Conservation (phyloP, 2,329 filamentous ascomycete genomes). For the Dactylellina parvicollis region DNA sequence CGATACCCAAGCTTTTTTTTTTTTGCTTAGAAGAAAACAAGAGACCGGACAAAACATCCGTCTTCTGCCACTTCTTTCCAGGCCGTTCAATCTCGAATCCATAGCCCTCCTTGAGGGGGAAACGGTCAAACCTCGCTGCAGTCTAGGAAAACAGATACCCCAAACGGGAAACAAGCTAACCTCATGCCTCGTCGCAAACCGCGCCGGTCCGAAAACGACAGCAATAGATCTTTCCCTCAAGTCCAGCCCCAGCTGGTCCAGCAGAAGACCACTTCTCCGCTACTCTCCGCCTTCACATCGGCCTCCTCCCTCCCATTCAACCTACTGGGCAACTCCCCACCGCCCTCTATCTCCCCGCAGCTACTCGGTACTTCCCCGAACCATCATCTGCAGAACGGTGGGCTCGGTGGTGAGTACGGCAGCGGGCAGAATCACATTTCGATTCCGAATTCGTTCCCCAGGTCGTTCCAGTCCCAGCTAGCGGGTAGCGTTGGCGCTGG, state of each 20-base stretch:
- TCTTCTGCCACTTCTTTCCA: not conserved
- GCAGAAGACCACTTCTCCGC: slow-evolving; percentile 51
- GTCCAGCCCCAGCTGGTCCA: slow-evolving; percentile 49
- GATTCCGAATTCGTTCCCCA: slow-evolving; percentile 50
- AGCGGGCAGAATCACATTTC: slow-evolving; percentile 46
- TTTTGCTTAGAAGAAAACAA: no score
- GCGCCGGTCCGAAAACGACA: slow-evolving; percentile 50
- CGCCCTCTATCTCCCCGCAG: slow-evolving; percentile 48
- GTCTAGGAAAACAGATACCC: not conserved
- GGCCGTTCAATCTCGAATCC: slow-evolving; percentile 7
- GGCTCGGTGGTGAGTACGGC: slow-evolving; percentile 38
- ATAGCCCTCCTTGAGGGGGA: slow-evolving; percentile 47
- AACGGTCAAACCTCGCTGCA: not conserved
- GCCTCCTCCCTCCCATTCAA: slow-evolving; percentile 52
- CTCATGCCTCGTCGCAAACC: slow-evolving; percentile 54
- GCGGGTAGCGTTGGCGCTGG: slow-evolving; percentile 8
- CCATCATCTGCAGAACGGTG: slow-evolving; percentile 10
- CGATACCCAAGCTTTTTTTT: no score
- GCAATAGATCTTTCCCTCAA: slow-evolving; percentile 51
- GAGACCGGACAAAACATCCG: no score
- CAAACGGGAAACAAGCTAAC: slow-evolving; percentile 31
- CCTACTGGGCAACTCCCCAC: slow-evolving; percentile 49
- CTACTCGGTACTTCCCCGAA: slow-evolving; percentile 43
- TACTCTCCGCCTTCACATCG: slow-evolving; percentile 45
- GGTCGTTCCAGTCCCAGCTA: slow-evolving; percentile 33